Conservation (phyloP, 257 asterid genomes). For the Osmanthus fragrans region DNA sequence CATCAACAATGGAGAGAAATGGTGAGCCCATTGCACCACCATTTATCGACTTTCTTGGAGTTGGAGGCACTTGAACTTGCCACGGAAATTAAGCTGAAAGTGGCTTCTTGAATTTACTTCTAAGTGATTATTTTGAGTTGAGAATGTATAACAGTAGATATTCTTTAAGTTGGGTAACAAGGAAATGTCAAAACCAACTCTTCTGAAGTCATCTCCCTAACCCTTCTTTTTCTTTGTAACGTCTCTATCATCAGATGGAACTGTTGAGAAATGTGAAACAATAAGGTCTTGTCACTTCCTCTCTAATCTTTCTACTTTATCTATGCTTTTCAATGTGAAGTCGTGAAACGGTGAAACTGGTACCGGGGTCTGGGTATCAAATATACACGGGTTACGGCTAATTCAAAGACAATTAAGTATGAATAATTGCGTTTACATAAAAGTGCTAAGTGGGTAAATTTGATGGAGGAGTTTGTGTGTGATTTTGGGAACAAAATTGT, state of each 20-base stretch:
- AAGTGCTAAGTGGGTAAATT: slow-evolving; percentile 15
- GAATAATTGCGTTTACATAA: too few species aligned
- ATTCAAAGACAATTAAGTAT: too few species aligned
- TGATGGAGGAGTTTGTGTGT: slow-evolving; percentile 23
- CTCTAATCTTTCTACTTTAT: slow-evolving; percentile 6
- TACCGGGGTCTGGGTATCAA: too few species aligned
- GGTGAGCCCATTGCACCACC: slow-evolving; percentile 46
- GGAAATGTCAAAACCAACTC: slow-evolving; percentile 23
- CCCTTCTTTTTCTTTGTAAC: slow-evolving; percentile 29
- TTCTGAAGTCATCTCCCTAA: background rate
- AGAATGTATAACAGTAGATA: slow-evolving; percentile 15
- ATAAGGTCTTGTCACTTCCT: slow-evolving; percentile 21
- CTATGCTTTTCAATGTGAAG: background rate
- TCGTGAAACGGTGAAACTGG: too few species aligned
- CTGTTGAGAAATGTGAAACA: slow-evolving; percentile 32
- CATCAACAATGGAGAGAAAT: slow-evolving; percentile 36
- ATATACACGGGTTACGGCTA: too few species aligned
- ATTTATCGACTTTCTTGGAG: slow-evolving; percentile 94
- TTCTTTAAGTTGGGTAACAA: slow-evolving; percentile 32
- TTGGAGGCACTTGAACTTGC: slow-evolving; percentile 61
- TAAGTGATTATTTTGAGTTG: slow-evolving; percentile 6
- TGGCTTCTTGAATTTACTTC: slow-evolving; percentile 22
- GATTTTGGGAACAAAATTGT: slow-evolving; percentile 23
- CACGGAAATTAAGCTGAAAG: slow-evolving; percentile 14
- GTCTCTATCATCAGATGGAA: slow-evolving; percentile 37